Conservation (phyloP, 345 rosid species). For the Pistacia integerrima region DNA sequence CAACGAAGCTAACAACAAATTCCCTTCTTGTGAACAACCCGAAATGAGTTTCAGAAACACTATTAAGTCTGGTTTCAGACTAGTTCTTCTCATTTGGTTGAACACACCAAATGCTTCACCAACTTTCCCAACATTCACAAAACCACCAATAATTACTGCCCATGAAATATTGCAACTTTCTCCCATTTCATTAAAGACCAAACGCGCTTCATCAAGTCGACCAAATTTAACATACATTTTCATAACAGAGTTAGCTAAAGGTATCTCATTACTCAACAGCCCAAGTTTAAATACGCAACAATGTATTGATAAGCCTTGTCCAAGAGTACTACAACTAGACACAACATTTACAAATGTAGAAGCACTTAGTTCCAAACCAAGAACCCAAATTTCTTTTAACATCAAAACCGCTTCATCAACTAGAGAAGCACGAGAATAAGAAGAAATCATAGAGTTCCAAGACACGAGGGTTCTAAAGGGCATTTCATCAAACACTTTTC, state of each 20-base stretch:
- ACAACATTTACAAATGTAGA: constrained; percentile 30
- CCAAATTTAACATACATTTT: constrained; percentile 27
- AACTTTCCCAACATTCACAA: constrained; percentile 19
- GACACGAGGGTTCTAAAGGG: constrained; percentile 23
- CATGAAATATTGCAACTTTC: constrained; percentile 33
- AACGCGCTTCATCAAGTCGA: constrained; percentile 28
- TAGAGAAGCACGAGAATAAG: constrained; percentile 25
- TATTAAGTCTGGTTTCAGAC: constrained; percentile 17
- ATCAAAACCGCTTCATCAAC: constrained; percentile 18
- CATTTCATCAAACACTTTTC: constrained; percentile 34
- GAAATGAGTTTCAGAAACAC: constrained; percentile 28
- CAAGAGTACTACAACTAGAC: constrained; percentile 16
- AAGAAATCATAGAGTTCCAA: constrained; percentile 35
- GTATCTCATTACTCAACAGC: constrained; percentile 22
- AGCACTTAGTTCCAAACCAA: constrained; percentile 31
- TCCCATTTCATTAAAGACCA: constrained; percentile 23
- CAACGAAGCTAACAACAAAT: constrained; percentile 26
- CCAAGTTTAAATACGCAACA: constrained; percentile 34
- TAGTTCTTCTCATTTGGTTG: constrained; percentile 24
- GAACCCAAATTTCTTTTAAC: constrained; percentile 26
- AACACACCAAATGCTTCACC: constrained; percentile 26
- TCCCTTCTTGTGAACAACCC: constrained; percentile 25
- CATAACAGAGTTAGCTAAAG: constrained; percentile 33
- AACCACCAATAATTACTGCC: constrained; percentile 34
- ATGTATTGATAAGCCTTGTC: constrained; percentile 31